Evolutionary conservation across 2,329 filamentous ascomycete species (phyloP), one percentile per base, ranked within the genome.

Genomic region (Teratosphaeria epicoccoides): DNA sequence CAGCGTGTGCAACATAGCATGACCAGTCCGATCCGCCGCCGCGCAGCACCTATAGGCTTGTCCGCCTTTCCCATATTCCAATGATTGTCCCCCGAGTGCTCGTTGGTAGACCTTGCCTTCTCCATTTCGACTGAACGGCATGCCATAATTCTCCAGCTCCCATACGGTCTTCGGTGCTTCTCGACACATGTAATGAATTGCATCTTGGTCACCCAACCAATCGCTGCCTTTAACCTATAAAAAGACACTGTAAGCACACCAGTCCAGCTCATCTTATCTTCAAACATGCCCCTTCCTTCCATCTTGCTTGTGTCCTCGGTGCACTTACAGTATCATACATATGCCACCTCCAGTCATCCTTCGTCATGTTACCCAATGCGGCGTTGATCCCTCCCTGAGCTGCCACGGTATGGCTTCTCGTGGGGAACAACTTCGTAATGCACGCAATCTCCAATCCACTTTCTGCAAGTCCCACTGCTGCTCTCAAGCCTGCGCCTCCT

Each of bases 351-450:
- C 75, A 81, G 57, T 79, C 76, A 61, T 80, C 77, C 58, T 73
- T 66, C 37, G 72, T 73, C 73, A 77, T 77, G 59, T 78, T 78
- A 57, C 76, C 77, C 14, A 80, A 66, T 3, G 77, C 77, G 9
- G 77, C 77, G 63, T 80, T 80, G 63, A 83, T 83, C 57, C 81
- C 81, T 56, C 81, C 80, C 67, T 84, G 81, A 23, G 81, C 81
- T n/a, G 81, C 81, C 53, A 83, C 81, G 10, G 80, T 84, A 67
- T 83, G 80, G 59, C 75, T 79, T 68, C 81, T 72, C 17, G 81
- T 83, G 14, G 62, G 62, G 65, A 83, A 83, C 28, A 83, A 71
- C 64, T 83, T 83, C 25, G 78, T 78, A 56, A 84, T 75, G 69
- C 80, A 83, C 55, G 80, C 80, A 54, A 80, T 83, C 59, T 83